Evolutionary conservation across 1,284 basidiomycete genomes (phyloP).

Genomic region (Kalmanozyma brasiliensis): DNA sequence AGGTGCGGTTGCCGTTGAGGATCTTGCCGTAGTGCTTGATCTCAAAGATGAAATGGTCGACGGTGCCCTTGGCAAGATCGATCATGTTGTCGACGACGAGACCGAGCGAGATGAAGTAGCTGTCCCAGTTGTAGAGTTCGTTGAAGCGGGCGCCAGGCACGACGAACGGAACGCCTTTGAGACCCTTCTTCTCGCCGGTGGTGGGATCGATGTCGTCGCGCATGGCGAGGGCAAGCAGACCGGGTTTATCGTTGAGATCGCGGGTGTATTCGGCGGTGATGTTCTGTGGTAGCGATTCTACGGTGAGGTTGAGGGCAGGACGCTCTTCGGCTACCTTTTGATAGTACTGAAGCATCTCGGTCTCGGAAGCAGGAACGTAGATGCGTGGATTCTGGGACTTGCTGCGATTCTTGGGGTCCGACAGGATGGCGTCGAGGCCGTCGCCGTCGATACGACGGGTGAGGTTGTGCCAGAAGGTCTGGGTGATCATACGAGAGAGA

Average conservation of each 20-base stretch:
- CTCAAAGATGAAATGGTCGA: slow-evolving; percentile 98
- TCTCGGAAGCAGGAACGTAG: slow-evolving; percentile 91
- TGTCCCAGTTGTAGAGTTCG: slow-evolving; percentile 76
- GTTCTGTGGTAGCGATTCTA: slow-evolving; percentile 87
- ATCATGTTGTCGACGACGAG: slow-evolving; percentile 93
- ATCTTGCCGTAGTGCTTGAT: slow-evolving; percentile 94
- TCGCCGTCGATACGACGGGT: slow-evolving; percentile 97
- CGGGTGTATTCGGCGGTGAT: slow-evolving; percentile 90
- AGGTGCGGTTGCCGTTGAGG: slow-evolving; percentile 67
- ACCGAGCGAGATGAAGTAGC: slow-evolving; percentile 92
- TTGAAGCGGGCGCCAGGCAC: slow-evolving; percentile 98
- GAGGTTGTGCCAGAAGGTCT: slow-evolving; percentile 97
- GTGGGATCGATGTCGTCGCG: slow-evolving; percentile 76
- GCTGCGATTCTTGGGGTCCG: slow-evolving; percentile 84
- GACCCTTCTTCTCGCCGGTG: slow-evolving; percentile 71
- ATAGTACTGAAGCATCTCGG: slow-evolving; percentile 94
- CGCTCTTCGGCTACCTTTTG: slow-evolving; percentile 69
- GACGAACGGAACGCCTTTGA: slow-evolving; percentile 92
- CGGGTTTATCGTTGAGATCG: slow-evolving; percentile 90
- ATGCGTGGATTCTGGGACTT: slow-evolving; percentile 76
- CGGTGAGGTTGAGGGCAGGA: slow-evolving; percentile 84
- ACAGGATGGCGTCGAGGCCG: slow-evolving; percentile 93
- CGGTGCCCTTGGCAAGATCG: slow-evolving; percentile 93
- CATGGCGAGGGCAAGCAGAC: slow-evolving; percentile 95
- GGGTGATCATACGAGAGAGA: slow-evolving; percentile 95